These are phyloP conservation scores for Mucor velutinosus DNA, from an alignment of 371 early-diverging fungal species.

Conservation along the genomic window DNA sequence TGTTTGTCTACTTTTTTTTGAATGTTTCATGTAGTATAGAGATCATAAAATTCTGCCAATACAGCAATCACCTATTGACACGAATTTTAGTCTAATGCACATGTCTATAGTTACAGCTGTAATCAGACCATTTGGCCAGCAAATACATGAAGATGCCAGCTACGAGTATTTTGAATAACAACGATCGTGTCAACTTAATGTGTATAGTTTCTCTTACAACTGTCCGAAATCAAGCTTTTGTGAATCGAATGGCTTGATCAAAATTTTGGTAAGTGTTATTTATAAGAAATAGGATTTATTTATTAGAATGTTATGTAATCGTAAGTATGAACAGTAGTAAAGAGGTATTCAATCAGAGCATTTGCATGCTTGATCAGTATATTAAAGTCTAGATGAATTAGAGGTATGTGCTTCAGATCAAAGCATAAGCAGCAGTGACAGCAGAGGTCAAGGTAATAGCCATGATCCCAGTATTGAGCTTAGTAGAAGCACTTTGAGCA, in stretches of 20 bases:
- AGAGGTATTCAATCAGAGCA: not conserved
- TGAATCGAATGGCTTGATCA: no score
- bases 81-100: not conserved
- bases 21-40: not conserved
- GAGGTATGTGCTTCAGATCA: not conserved
- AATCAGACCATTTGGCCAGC: not conserved
- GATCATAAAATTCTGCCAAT: not conserved
- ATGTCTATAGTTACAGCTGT: no score
- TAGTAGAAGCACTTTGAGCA: not conserved
- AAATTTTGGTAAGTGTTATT: no score
- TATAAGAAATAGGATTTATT: not conserved
- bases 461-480: not conserved
- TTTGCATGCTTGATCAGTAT: not conserved
- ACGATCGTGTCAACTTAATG: no score
- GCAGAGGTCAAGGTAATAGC: constrained; percentile 7
- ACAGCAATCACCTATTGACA: not conserved
- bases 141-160: not conserved
- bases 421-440: not conserved
- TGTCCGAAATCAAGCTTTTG: no score
- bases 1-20: no score
- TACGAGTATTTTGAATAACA: not conserved
- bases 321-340: not conserved
- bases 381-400: not conserved
- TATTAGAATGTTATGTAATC: not conserved
- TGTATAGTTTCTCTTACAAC: no score